These are phyloP conservation scores for Microthyrium microscopicum DNA, from an alignment of 2,329 filamentous ascomycete species.

Conservation along the genomic window DNA sequence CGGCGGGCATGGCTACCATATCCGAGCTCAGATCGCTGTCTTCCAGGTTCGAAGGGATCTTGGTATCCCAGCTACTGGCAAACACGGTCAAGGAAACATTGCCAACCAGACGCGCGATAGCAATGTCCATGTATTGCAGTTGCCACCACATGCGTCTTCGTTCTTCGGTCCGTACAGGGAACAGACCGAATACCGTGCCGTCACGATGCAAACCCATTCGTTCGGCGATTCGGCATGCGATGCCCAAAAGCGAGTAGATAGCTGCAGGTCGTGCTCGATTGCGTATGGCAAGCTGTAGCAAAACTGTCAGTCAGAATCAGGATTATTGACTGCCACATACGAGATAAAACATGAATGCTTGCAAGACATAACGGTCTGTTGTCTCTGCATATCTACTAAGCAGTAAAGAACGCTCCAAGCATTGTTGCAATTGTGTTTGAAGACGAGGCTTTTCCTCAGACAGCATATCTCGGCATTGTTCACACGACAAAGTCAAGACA, in stretches of 20 bases:
- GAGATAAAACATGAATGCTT: constrained; percentile 17
- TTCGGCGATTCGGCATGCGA: constrained; percentile 10
- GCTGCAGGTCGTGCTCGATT: neutral
- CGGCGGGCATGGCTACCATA: too few relatives aligned
- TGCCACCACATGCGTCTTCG: constrained; percentile 18
- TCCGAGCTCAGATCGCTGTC: too few relatives aligned
- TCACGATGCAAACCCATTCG: constrained; percentile 15
- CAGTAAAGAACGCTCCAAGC: constrained; percentile 13
- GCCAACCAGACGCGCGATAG: too few relatives aligned
- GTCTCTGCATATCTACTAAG: constrained; percentile 15
- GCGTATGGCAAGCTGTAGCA: constrained; percentile 1
- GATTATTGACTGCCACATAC: too few relatives aligned
- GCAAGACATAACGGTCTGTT: constrained; percentile 14
- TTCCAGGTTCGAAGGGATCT: too few relatives aligned
- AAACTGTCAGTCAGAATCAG: too few relatives aligned
- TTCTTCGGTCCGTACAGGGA: constrained; percentile 19
- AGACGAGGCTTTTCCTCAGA: constrained; percentile 11
- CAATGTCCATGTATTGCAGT: too few relatives aligned
- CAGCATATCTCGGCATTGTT: constrained; percentile 13
- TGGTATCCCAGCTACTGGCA: too few relatives aligned
- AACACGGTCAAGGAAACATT: too few relatives aligned
- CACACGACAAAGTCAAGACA: constrained; percentile 16
- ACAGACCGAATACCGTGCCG: constrained; percentile 13
- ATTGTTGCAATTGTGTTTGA: constrained; percentile 12
- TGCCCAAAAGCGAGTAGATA: constrained; percentile 10